Evolutionary conservation across 2,329 filamentous ascomycete genomes (phyloP).

Genomic region (Paecilomyces formosus): DNA sequence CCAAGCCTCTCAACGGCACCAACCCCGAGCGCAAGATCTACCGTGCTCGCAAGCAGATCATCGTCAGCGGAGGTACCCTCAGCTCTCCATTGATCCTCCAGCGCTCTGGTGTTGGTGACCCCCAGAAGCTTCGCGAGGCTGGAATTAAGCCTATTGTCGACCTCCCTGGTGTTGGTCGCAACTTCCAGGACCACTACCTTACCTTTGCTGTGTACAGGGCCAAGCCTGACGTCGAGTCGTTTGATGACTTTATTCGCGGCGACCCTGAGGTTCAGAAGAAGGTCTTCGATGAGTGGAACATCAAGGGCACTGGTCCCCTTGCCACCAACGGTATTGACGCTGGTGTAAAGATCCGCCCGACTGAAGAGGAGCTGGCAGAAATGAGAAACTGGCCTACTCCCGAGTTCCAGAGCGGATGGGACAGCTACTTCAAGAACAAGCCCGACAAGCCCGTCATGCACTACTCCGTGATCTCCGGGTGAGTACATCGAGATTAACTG

Average conservation of each 20-base stretch:
- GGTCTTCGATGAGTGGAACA: conserved; percentile 70
- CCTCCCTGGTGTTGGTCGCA: conserved; percentile 65
- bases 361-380: conserved; percentile 56
- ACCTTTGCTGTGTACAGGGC: conserved; percentile 65
- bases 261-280: conserved; percentile 65
- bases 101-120: conserved; percentile 65
- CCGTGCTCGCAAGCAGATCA: conserved; percentile 64
- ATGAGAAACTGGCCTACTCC: conserved; percentile 68
- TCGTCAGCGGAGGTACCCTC: conserved; percentile 65
- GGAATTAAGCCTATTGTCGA: conserved; percentile 64
- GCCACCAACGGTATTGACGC: conserved; percentile 75
- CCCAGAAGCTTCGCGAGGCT: conserved; percentile 60
- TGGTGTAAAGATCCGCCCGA: conserved; percentile 70
- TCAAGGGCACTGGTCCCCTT: conserved; percentile 70
- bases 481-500: conserved; percentile 7
- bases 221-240: conserved; percentile 68
- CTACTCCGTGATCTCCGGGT: conserved; percentile 66
- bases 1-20: conserved; percentile 57
- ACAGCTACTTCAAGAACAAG: conserved; percentile 77
- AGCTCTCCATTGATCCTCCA: conserved; percentile 70
- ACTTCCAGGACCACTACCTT: conserved; percentile 71
- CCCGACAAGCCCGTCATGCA: conserved; percentile 84
- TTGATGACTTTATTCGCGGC: conserved; percentile 72
- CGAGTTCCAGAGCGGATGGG: conserved; percentile 68
- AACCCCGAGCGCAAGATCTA: conserved; percentile 51